A percentile compares a stretch with the other conserved stretches of the same genome.
These are phyloP conservation scores for Aureobasidium zeae DNA, from an alignment of 2,329 filamentous ascomycete species.

Conservation along the genomic window DNA sequence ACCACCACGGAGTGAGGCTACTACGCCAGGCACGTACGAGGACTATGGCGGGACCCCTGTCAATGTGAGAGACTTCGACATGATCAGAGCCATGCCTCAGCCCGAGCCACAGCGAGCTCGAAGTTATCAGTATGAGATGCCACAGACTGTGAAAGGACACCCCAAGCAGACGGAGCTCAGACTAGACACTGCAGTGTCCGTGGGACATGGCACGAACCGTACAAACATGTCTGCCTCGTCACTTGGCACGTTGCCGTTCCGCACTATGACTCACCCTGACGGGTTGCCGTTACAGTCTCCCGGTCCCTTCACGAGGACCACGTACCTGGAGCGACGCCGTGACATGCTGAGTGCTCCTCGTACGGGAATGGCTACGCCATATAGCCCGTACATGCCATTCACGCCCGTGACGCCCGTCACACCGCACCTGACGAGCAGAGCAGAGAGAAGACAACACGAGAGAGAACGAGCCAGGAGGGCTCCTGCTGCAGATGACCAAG, in stretches of 20 bases:
- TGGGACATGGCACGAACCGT: neutral
- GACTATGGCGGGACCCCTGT: conserved; percentile 4
- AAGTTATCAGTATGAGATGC: conserved; percentile 18
- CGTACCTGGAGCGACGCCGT: conserved; percentile 32
- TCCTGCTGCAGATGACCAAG: conserved; percentile 43
- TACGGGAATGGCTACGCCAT: conserved; percentile 56
- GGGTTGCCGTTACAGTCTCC: conserved; percentile 16
- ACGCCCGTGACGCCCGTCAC: conserved; percentile 68
- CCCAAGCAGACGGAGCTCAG: conserved; percentile 7
- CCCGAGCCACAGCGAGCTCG: conserved; percentile 21
- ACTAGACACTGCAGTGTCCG: neutral
- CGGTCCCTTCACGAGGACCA: conserved; percentile 31
- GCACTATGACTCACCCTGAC: conserved; percentile 22
- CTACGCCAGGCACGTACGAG: conserved; percentile 26
- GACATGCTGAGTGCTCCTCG: conserved; percentile 35
- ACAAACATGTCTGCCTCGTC: conserved; percentile 16
- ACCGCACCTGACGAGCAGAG: conserved; percentile 61
- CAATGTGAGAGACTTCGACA: conserved; percentile 19
- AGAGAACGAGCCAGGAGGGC: conserved; percentile 56
- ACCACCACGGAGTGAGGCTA: conserved; percentile 31
- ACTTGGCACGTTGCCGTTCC: conserved; percentile 28
- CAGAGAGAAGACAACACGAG: conserved; percentile 61
- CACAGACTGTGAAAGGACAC: neutral
- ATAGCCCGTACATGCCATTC: conserved; percentile 71
- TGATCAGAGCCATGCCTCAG: conserved; percentile 22